Percentiles rank a stretch among this genome's conserved stretches.
phyloP scores from a whole-genome alignment of 805 yeast species.

The Candida coquimbonensis region DNA sequence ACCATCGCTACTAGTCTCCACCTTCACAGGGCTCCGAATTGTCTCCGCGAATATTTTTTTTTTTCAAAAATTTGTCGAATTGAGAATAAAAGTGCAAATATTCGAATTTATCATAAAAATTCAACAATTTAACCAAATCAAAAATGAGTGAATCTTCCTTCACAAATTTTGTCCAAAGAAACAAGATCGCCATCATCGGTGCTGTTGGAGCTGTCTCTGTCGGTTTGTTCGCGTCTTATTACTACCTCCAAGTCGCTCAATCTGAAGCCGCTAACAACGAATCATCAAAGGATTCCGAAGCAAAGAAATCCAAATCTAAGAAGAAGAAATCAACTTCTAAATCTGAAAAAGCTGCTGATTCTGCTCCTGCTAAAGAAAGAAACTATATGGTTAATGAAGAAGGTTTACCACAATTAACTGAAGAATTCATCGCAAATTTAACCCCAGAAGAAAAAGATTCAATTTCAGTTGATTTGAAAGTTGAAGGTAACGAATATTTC shows the following conservation, averaged over 20 bases:
- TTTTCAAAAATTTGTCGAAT: too few relatives aligned
- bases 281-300: conserved; percentile 7
- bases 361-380: conserved; percentile 5
- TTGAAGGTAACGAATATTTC: conserved; percentile 80
- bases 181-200: conserved; percentile 58
- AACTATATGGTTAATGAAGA: conserved; percentile 45
- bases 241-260: conserved; percentile 36
- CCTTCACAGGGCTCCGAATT: too few relatives aligned
- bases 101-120: too few relatives aligned
- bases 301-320: conserved; percentile 26
- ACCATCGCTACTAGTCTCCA: too few relatives aligned
- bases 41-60: too few relatives aligned
- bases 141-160: conserved; percentile 6
- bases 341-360: conserved; percentile 12
- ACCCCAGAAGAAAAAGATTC: conserved; percentile 47
- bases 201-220: conserved; percentile 58
- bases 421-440: conserved; percentile 38
- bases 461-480: conserved; percentile 74
- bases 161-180: conserved; percentile 21
- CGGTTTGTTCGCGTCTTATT: conserved; percentile 53
- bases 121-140: background rate
- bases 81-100: too few relatives aligned
- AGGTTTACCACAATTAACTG: conserved; percentile 54
- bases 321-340: conserved; percentile 35
- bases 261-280: conserved; percentile 6